Base-by-base conservation (phyloP, 148 eudicot species). In the Chenopodium berlandieri region DNA sequence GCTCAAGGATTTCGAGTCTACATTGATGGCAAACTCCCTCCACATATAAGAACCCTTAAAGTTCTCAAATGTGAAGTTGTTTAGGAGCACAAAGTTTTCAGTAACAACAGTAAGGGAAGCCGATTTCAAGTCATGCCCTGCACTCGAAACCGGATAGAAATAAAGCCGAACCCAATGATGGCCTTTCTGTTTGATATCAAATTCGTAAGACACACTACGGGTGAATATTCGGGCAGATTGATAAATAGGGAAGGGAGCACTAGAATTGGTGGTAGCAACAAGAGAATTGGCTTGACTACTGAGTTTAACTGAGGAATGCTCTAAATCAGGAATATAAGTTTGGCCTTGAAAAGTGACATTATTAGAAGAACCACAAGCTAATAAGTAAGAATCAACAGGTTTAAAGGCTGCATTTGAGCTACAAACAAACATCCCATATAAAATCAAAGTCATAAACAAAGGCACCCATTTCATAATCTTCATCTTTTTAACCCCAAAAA, bases 151-250 rank as follows among this genome's bases (percentile, higher is more conserved):
- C 9, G 99, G 99, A 78, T 85, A 89, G 78, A 97, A 90, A 77
- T 97, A 91, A 19, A 97, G 93, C 60, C 99, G 90, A 79, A 97
- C 78, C 99, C 99, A 97, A 87, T 97, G 99, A 79, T 91, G 87
- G 23, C 99, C 98, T 77, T 89, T 85, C 81, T 90, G 84, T 84
- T 88, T 79, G 72, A 97, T 90, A 46, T 88, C 75, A 67, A 97
- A 97, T 75, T 83, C 86, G 76, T 92, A 97, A 47, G 90, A 87
- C 1, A 90, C 84, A 25, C 87, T 87, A 46, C 32, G 58, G 0
- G 83, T 75, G 80, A 94, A 97, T 75, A 97, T 77, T 79, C 97
- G 80, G 23, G 95, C 97, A 62, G 97, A 89, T 72, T 89, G 90
- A 34, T 91, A 93, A 69, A 97, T 75, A 11, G 97, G 88, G 31